phyloP scores from a whole-genome alignment of 805 yeast species.

The Cyberlindnera euphorbiae region DNA sequence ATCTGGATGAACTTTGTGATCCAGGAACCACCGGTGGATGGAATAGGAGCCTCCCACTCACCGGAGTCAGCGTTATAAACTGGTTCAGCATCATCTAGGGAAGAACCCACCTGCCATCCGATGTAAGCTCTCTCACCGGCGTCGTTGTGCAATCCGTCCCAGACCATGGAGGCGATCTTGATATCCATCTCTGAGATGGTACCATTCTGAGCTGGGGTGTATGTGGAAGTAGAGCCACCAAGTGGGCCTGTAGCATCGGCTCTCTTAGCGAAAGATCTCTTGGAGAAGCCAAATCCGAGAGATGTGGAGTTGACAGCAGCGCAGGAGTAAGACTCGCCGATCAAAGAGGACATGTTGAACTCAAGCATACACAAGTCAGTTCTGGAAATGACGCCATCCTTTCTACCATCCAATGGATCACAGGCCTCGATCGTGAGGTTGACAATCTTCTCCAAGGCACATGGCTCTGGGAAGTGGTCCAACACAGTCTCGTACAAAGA shows the following conservation, averaged over 20 bases:
- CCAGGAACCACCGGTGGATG: slow-evolving; percentile 2
- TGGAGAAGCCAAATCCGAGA: slow-evolving; percentile 3
- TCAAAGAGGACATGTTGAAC: not conserved
- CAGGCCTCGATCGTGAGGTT: slow-evolving; percentile 4
- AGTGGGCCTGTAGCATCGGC: not conserved
- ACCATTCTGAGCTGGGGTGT: slow-evolving; percentile 2
- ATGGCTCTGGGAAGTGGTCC: slow-evolving; percentile 1
- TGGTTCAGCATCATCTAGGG: not conserved
- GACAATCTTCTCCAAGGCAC: slow-evolving; percentile 3
- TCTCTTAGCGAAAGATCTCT: too few species aligned
- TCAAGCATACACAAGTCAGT: slow-evolving; percentile 1
- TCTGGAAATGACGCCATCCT: slow-evolving; percentile 2
- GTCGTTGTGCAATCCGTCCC: not conserved
- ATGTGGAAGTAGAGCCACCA: not conserved
- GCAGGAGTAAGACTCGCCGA: slow-evolving; percentile 3
- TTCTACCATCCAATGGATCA: slow-evolving; percentile 2
- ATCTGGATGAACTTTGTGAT: not conserved
- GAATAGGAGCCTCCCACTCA: not conserved
- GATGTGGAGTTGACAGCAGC: slow-evolving; percentile 1
- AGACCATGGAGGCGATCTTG: not conserved
- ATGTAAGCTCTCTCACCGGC: slow-evolving; percentile 3
- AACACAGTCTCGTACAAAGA: not conserved
- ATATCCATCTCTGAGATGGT: slow-evolving; percentile 1
- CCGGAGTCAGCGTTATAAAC: not conserved
- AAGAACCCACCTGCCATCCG: slow-evolving; percentile 1